Percentiles rank a stretch among this genome's conserved stretches.
These are phyloP conservation scores for Hypholoma fasciculare DNA, from an alignment of 768 basidiomycete genomes.

Conservation along the genomic window DNA sequence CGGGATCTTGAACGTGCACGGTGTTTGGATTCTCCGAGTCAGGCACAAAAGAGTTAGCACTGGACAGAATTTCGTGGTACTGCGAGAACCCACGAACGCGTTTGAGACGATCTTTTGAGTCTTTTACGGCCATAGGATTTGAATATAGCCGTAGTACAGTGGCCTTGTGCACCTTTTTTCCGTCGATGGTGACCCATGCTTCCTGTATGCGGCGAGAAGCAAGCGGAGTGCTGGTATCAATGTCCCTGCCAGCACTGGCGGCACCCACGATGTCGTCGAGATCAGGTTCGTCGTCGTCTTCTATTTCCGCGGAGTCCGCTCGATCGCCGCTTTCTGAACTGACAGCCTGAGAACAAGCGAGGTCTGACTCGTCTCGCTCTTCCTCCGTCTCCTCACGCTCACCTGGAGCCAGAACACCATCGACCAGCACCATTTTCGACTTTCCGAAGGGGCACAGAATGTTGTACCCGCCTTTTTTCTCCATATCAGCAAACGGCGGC, in stretches of 20 bases:
- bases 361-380: constrained; percentile 1
- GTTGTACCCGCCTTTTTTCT: neutral
- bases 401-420: neutral
- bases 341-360: no score
- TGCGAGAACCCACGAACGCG: constrained; percentile 9
- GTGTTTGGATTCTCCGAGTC: neutral
- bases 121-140: constrained; percentile 2
- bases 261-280: constrained; percentile 7
- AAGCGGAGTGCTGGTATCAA: neutral
- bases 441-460: constrained; percentile 8
- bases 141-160: constrained; percentile 9
- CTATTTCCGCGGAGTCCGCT: no score
- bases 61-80: constrained; percentile 6
- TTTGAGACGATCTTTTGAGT: constrained; percentile 16
- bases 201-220: no score
- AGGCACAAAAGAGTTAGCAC: neutral
- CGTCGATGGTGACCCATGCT: constrained; percentile 2
- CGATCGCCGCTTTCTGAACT: no score
- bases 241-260: no score
- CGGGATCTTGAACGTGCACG: constrained; percentile 10
- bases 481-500: neutral
- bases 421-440: no score
- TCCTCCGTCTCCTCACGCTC: constrained; percentile 10
- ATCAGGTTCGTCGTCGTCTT: no score
- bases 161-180: constrained; percentile 13